Evolutionary conservation across 352 stramenopile genomes (phyloP), one percentile per base, ranked within the genome.

Genomic region (Globisporangium sylvaticum): DNA sequence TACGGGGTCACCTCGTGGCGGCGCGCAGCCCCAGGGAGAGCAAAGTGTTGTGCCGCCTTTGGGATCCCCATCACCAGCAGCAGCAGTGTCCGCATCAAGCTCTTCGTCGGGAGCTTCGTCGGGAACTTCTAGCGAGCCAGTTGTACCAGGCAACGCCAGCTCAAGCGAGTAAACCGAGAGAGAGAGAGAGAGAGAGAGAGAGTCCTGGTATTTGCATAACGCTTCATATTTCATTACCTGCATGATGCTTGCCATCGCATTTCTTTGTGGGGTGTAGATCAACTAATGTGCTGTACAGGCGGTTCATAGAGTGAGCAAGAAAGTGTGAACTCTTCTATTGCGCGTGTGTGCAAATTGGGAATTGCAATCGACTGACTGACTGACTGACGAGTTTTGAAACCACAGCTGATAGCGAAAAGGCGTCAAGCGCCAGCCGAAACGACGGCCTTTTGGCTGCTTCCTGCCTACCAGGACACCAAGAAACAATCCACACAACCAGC

Each of bases 161-260:
- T 24, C 12, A 1, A 34, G 25, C 25, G 52, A 57, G 52, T 57
- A 57, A 57, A 57, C 12, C 25, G 20, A 29, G 25, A 29, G 25
- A 14, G 15, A 20, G 50, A 4, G 32, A 37, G 32, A 37, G 32
- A 37, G 37, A 44, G 37, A 42, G 34, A 42, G 10, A 42, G 10
- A 15, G 37, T 44, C 12, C 12, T 57, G 52, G 52, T 57, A 57
- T 37, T 22, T 57, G 52, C 52, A n/a, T 57, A 57, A 57, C 52
- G 24, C 52, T 31, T 55, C 22, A 31, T 34, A 57, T 34, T 56
- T 22, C 52, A 31, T 22, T 15, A 4, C 37, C 37, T 15, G 12
- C 37, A 44, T 44, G 32, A 39, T 8, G 32, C 32, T 39, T 8
- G 32, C 32, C 0, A 39, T 20, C 37, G 10, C 14, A 32, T 55